Conservation (phyloP, 176 grass and related monocot genomes). For the Panicum miliaceum region DNA sequence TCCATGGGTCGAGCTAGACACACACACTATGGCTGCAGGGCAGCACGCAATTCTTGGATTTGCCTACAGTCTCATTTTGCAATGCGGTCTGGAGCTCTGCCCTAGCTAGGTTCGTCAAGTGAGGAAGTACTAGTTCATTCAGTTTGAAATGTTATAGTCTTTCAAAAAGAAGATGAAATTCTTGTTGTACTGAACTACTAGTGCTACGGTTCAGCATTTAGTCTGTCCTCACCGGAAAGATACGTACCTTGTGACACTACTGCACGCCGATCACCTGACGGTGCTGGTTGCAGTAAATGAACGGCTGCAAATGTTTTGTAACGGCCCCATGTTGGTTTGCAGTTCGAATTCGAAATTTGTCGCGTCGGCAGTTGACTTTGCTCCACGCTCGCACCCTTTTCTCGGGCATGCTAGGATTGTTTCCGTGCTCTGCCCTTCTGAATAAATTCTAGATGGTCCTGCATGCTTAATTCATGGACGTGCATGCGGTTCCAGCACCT, state of each 20-base stretch:
- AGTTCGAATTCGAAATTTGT: constrained; percentile 13
- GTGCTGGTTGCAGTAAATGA: background rate
- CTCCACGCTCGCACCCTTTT: background rate
- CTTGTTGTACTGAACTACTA: background rate
- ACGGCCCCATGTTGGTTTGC: background rate
- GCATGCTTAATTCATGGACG: background rate
- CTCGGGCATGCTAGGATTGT: background rate
- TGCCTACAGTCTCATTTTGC: background rate
- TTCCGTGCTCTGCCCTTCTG: background rate
- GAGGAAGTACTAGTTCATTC: background rate
- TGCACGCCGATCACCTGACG: constrained; percentile 14
- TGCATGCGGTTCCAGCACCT: background rate
- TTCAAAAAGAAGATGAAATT: background rate
- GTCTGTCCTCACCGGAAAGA: background rate
- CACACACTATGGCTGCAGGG: background rate
- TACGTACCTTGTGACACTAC: background rate
- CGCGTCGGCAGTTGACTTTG: background rate
- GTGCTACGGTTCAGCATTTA: background rate
- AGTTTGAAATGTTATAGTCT: background rate
- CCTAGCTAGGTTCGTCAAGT: background rate
- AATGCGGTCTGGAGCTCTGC: background rate
- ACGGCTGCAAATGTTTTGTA: background rate
- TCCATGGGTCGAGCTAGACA: background rate
- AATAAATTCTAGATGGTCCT: background rate
- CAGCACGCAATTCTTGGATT: background rate